These are phyloP conservation scores for Mycena albidolilacea DNA, from an alignment of 768 basidiomycete genomes.

Conservation along the genomic window DNA sequence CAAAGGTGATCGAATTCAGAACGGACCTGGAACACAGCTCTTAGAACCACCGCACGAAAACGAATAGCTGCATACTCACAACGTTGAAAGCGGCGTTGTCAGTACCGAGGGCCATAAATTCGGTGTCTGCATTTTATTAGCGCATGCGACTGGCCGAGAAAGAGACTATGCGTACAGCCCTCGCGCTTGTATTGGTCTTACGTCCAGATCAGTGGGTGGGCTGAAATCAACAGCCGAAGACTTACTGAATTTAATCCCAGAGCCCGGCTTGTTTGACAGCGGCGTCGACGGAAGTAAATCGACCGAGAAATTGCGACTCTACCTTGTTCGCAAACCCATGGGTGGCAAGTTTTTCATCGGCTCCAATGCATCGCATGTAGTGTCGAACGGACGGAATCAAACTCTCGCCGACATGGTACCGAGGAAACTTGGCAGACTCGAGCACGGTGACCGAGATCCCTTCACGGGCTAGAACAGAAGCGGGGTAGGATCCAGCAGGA, in stretches of 20 bases:
- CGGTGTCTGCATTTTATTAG: conserved; percentile 61
- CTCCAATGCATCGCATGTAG: conserved; percentile 71
- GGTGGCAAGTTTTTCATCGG: conserved; percentile 64
- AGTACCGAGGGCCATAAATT: conserved; percentile 68
- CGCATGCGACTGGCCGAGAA: neutral
- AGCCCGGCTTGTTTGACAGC: too few species aligned
- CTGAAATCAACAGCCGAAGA: too few species aligned
- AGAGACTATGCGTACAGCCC: conserved; percentile 62
- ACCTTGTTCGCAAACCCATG: conserved; percentile 70
- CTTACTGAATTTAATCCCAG: conserved; percentile 77
- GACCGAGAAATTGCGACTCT: conserved; percentile 8
- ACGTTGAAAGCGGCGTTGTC: conserved; percentile 76
- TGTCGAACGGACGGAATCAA: conserved; percentile 74
- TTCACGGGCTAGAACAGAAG: conserved; percentile 68
- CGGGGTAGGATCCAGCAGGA: conserved; percentile 71
- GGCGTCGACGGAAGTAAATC: too few species aligned
- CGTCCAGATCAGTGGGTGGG: conserved; percentile 10
- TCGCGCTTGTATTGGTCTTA: conserved; percentile 70
- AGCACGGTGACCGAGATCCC: conserved; percentile 68
- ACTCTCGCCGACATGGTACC: conserved; percentile 74
- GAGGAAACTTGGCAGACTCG: conserved; percentile 69
- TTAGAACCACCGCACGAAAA: neutral
- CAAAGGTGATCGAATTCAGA: conserved; percentile 75
- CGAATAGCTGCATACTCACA: conserved; percentile 52
- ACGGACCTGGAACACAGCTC: conserved; percentile 60